Evolutionary conservation across 2,329 filamentous ascomycete genomes (phyloP).

Genomic region (Tolypocladium pustulatum): DNA sequence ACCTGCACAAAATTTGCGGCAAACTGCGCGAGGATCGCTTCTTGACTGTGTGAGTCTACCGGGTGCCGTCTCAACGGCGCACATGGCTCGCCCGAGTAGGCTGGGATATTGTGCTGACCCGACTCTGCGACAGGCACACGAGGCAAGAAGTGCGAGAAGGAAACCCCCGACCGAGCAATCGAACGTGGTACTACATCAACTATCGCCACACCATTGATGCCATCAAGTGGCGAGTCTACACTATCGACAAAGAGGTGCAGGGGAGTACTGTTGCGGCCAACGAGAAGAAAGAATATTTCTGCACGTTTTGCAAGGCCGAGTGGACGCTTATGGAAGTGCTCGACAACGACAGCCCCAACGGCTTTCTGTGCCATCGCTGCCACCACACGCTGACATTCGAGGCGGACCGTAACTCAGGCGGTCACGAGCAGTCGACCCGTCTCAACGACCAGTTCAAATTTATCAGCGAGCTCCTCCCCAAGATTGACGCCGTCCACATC

Average conservation of each 20-base stretch:
- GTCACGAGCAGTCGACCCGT: conserved; percentile 61
- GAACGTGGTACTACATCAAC: conserved; percentile 96
- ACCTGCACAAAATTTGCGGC: conserved; percentile 80
- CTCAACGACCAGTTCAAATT: conserved; percentile 74
- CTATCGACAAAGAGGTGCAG: conserved; percentile 81
- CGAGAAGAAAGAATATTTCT: conserved; percentile 89
- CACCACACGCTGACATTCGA: conserved; percentile 52
- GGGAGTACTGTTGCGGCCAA: conserved; percentile 66
- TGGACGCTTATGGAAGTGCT: conserved; percentile 88
- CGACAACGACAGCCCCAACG: conserved; percentile 57
- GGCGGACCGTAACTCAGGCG: conserved; percentile 56
- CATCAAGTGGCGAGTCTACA: conserved; percentile 89
- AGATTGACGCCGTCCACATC: conserved; percentile 65
- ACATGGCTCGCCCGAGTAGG: not conserved
- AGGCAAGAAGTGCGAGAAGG: conserved; percentile 69
- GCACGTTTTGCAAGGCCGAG: conserved; percentile 68
- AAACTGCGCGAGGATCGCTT: conserved; percentile 80
- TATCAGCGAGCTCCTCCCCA: conserved; percentile 63
- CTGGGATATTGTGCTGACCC: conserved; percentile 29
- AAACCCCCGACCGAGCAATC: conserved; percentile 69
- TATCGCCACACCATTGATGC: conserved; percentile 90
- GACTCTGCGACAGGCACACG: conserved; percentile 40
- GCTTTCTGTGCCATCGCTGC: conserved; percentile 81
- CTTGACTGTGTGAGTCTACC: conserved; percentile 56
- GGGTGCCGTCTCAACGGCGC: not conserved